These are phyloP conservation scores for Xerocomus minutiporus DNA, from an alignment of 1,284 basidiomycete genomes.

Conservation along the genomic window DNA sequence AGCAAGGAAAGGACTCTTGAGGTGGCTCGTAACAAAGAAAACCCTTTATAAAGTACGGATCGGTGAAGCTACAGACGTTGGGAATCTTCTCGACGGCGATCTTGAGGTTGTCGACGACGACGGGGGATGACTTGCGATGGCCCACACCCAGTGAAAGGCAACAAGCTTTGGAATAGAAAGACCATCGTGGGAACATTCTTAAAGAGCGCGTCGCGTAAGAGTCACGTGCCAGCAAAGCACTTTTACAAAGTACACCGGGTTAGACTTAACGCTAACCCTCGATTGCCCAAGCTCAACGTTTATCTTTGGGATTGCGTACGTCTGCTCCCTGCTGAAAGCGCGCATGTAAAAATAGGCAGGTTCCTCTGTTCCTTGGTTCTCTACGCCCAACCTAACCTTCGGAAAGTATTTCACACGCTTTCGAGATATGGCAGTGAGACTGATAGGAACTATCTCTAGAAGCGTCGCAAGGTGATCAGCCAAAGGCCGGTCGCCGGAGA, in stretches of 20 bases:
- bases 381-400: background rate
- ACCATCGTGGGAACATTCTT: conserved; percentile 29
- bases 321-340: background rate
- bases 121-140: conserved; percentile 11
- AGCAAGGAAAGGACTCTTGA: conserved; percentile 11
- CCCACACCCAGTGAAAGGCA: conserved; percentile 29
- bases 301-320: background rate
- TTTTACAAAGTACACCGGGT: background rate
- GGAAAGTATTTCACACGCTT: background rate
- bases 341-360: background rate
- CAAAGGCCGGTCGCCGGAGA: background rate
- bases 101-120: conserved; percentile 10
- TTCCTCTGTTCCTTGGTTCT: background rate
- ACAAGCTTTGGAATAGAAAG: conserved; percentile 23
- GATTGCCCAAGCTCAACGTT: background rate
- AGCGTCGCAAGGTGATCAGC: background rate
- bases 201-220: conserved; percentile 35
- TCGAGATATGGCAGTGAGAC: no score
- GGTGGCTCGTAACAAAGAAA: conserved; percentile 23
- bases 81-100: conserved; percentile 3
- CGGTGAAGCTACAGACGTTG: conserved; percentile 5
- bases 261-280: no score
- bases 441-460: background rate
- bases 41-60: conserved; percentile 14
- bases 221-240: conserved; percentile 32